Percentiles rank a stretch among this genome's conserved stretches.
phyloP scores from a whole-genome alignment of 768 basidiomycete species.

The Tremella mesenterica region DNA sequence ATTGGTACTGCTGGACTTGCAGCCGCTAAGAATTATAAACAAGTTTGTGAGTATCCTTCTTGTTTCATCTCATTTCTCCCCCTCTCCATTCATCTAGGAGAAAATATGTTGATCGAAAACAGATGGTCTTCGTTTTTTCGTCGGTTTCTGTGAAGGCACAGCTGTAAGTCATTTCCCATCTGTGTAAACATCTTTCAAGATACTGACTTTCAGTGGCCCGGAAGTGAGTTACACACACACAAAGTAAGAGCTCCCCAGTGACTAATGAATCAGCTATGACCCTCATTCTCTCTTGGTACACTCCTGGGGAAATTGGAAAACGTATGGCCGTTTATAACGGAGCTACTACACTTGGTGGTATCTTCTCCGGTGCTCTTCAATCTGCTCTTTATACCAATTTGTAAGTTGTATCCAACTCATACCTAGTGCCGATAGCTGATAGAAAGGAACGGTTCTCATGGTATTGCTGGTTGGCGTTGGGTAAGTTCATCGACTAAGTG shows the following conservation, averaged over 20 bases:
- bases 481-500: too few species aligned
- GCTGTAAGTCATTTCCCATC: conserved; percentile 1
- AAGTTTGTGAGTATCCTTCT: conserved; percentile 1
- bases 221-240: not conserved
- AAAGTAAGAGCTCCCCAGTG: not conserved
- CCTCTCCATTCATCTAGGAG: not conserved
- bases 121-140: conserved; percentile 6
- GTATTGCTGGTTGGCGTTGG: conserved; percentile 4
- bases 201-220: not conserved
- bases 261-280: not conserved
- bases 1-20: conserved; percentile 6
- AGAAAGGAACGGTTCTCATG: not conserved
- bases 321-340: conserved; percentile 2
- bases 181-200: not conserved
- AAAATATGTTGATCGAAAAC: not conserved
- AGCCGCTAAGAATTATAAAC: not conserved
- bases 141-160: conserved; percentile 8
- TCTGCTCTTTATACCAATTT: conserved; percentile 7
- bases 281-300: conserved; percentile 4
- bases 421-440: not conserved
- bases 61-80: too few species aligned
- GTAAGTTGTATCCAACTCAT: not conserved
- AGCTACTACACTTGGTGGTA: conserved; percentile 5
- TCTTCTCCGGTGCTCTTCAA: conserved; percentile 5
- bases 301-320: conserved; percentile 5